These are phyloP conservation scores for Solanum aculeatissimum DNA, from an alignment of 305 asterid genomes.

Conservation along the genomic window DNA sequence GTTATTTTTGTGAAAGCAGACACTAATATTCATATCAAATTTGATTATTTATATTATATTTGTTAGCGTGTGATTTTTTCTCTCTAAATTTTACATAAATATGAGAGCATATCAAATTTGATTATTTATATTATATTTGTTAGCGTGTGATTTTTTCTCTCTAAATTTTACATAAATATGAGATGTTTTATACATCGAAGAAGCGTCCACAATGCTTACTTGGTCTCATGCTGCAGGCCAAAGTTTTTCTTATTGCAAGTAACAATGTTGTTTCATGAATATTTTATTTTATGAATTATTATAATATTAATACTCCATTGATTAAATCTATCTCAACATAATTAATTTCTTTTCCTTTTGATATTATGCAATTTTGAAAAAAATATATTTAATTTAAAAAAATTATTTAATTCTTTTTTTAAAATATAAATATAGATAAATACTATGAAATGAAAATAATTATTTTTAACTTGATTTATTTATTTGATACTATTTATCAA, in stretches of 20 bases:
- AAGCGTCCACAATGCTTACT: background rate
- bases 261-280: background rate
- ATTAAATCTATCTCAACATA: background rate
- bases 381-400: no score
- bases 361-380: background rate
- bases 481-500: background rate
- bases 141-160: background rate
- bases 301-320: background rate
- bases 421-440: no score
- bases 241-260: background rate
- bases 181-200: background rate
- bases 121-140: no score
- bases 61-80: background rate
- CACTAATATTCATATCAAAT: background rate
- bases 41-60: background rate
- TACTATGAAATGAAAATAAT: background rate
- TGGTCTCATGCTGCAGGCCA: background rate
- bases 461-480: background rate
- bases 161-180: background rate
- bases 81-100: background rate
- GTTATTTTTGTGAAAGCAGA: background rate
- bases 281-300: background rate
- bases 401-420: no score
- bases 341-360: background rate
- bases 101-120: no score